These are phyloP conservation scores for Nicotiana attenuata DNA, from an alignment of 257 asterid species.

Conservation along the genomic window DNA sequence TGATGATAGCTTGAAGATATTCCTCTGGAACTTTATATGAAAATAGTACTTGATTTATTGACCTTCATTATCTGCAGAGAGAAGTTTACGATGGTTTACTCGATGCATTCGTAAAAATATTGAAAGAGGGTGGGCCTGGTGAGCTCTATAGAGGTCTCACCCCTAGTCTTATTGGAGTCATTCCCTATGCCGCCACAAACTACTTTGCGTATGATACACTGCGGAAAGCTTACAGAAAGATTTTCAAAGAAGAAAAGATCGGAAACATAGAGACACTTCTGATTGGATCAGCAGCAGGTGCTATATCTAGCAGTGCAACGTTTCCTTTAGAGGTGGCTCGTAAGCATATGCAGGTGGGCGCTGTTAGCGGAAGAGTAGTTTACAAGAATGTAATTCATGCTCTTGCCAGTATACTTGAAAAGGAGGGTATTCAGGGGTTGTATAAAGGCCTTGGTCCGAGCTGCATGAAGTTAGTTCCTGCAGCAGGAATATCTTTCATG, in stretches of 20 bases:
- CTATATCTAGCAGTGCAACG: slow-evolving; percentile 88
- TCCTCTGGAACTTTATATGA: background rate
- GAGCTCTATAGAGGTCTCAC: slow-evolving; percentile 93
- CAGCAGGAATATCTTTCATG: slow-evolving; percentile 97
- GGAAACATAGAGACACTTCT: slow-evolving; percentile 89
- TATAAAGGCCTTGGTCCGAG: slow-evolving; percentile 93
- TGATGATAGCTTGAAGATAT: background rate
- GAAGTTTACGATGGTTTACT: slow-evolving; percentile 67
- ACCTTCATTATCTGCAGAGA: slow-evolving; percentile 38
- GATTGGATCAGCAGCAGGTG: slow-evolving; percentile 89
- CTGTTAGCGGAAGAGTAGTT: slow-evolving; percentile 79
- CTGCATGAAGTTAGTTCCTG: slow-evolving; percentile 87
- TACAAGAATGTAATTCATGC: slow-evolving; percentile 87
- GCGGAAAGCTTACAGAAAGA: slow-evolving; percentile 51
- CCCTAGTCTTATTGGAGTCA: slow-evolving; percentile 84
- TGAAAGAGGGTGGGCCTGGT: slow-evolving; percentile 74
- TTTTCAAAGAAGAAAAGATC: slow-evolving; percentile 55
- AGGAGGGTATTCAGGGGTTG: slow-evolving; percentile 74
- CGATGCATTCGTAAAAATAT: slow-evolving; percentile 76
- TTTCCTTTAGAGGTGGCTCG: slow-evolving; percentile 97
- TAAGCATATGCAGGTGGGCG: slow-evolving; percentile 92
- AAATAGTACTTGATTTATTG: background rate
- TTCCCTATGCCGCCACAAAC: slow-evolving; percentile 88
- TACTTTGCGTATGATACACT: slow-evolving; percentile 82
- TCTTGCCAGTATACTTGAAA: slow-evolving; percentile 66